A percentile compares a stretch with the other conserved stretches of the same genome.
Evolutionary conservation across 441 rosid genomes (phyloP).

Genomic region (Aleurites moluccanus): DNA sequence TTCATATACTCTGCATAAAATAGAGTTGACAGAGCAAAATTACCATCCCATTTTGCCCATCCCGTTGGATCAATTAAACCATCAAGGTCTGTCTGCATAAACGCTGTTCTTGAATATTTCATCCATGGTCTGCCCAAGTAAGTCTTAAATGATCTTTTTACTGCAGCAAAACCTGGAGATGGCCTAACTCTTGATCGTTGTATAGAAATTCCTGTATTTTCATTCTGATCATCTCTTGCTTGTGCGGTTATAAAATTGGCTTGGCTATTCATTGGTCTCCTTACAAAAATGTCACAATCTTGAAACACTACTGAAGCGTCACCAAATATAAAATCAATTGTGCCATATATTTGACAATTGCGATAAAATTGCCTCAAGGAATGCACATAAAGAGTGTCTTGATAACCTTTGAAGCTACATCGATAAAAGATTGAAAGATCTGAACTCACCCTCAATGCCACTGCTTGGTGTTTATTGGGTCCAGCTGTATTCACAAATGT

Average conservation of each 20-base stretch:
- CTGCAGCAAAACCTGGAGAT: conserved; percentile 35
- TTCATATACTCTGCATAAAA: conserved; percentile 66
- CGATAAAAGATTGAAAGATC: conserved; percentile 55
- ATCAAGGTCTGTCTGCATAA: conserved; percentile 54
- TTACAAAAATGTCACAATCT: conserved; percentile 60
- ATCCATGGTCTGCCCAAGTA: conserved; percentile 74
- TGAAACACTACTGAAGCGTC: conserved; percentile 55
- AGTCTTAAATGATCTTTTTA: conserved; percentile 33
- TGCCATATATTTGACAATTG: conserved; percentile 62
- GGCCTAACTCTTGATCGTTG: conserved; percentile 47
- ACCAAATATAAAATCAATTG: conserved; percentile 67
- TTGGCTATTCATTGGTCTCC: conserved; percentile 50
- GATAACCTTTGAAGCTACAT: conserved; percentile 67
- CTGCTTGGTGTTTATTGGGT: conserved; percentile 61
- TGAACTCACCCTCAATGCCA: conserved; percentile 53
- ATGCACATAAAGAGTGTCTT: conserved; percentile 58
- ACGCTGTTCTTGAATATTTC: conserved; percentile 54
- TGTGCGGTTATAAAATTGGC: conserved; percentile 59
- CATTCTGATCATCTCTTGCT: conserved; percentile 47
- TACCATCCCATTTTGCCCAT: conserved; percentile 59
- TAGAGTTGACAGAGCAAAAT: conserved; percentile 53
- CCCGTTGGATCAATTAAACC: conserved; percentile 57
- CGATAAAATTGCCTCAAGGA: conserved; percentile 61
- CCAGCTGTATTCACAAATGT: conserved; percentile 75
- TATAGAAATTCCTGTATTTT: conserved; percentile 58